Base-by-base conservation (phyloP, 139 green algal species). In the Picochlorum sp. region DNA sequence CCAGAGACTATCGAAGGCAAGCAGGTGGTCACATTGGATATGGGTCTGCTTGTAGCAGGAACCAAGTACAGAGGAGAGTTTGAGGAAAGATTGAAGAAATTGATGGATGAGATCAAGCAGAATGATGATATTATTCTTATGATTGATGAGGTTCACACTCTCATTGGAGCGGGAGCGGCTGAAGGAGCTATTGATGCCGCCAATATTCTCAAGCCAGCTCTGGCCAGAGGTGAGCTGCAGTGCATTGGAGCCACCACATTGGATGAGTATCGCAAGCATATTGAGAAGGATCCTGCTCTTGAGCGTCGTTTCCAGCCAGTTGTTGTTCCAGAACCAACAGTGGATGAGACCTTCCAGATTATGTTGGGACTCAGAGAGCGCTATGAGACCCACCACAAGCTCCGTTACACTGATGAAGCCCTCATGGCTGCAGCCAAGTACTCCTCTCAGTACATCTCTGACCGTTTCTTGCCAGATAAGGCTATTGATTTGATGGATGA, bases 51-150 rank as follows among this genome's bases (percentile, higher is more conserved):
- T 57, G 94, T 98, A 14, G 94, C 94, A 2, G 94, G 94, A 52
- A 98, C 94, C 74, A 99, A 99, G 87, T 98, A 99, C 78, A 85
- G 94, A 30, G 94, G 94, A 58, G 94, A 99, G 82, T 98, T 99
- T 82, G 94, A 99, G 85, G 94, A 99, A 87, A 86, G 94, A 16
- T 80, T 99, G 34, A 98, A 98, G 90, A 98, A 98, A 89, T 84
- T 99, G 44, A 98, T 99, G 94, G 90, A 98, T 45, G 94, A 99
- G 86, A 97, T 99, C 81, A 98, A 98, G 88, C 83, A 96, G 83
- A 95, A 94, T 68, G 88, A 96, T 45, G 86, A 98, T 60, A 98
- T 99, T 73, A 98, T 98, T 66, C 90, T 98, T 55, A 83, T 85
- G 79, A 84, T 85, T 66, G 76, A 85, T 44, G 79, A 83, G 79